A percentile compares a stretch with the other conserved stretches of the same genome.
Conservation (phyloP, 768 basidiomycete genomes). For the Leccinum variicolor region DNA sequence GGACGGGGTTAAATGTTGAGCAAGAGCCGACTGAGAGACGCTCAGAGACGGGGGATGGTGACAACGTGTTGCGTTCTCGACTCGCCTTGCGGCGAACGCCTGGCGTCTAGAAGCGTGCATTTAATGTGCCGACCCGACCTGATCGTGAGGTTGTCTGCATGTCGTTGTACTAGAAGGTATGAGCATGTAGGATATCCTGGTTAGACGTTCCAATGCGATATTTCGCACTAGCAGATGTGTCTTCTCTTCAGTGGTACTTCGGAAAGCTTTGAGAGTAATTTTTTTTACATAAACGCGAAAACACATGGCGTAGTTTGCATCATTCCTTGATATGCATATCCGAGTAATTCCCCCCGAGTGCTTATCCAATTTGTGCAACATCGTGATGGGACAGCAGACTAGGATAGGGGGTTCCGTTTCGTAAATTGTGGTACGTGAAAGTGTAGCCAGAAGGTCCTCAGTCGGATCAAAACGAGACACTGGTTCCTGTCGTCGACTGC, state of each 20-base stretch:
- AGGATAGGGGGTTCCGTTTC: slow-evolving; percentile 4
- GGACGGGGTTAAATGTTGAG: slow-evolving; percentile 1
- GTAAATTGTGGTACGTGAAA: not conserved
- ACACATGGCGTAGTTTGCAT: not conserved
- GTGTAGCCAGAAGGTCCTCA: not conserved
- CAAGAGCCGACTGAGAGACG: not conserved
- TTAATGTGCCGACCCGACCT: slow-evolving; percentile 1
- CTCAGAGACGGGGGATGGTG: slow-evolving; percentile 6
- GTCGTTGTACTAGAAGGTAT: not conserved
- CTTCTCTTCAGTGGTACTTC: not conserved
- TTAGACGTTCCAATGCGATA: not conserved
- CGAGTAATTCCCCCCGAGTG: not conserved
- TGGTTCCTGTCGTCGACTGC: not conserved
- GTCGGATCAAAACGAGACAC: slow-evolving; percentile 9
- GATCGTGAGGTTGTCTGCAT: not conserved
- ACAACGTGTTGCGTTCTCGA: not conserved
- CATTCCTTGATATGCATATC: not conserved
- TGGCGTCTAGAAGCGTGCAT: slow-evolving; percentile 2
- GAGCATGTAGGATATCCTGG: not conserved
- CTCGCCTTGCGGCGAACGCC: slow-evolving; percentile 2
- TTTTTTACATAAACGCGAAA: not conserved
- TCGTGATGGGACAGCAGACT: not conserved
- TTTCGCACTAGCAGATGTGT: not conserved
- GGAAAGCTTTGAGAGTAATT: not conserved
- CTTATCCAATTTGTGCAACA: not conserved